Conservation (phyloP, 1,284 basidiomycete species). For the Sporisorium scitamineum region DNA sequence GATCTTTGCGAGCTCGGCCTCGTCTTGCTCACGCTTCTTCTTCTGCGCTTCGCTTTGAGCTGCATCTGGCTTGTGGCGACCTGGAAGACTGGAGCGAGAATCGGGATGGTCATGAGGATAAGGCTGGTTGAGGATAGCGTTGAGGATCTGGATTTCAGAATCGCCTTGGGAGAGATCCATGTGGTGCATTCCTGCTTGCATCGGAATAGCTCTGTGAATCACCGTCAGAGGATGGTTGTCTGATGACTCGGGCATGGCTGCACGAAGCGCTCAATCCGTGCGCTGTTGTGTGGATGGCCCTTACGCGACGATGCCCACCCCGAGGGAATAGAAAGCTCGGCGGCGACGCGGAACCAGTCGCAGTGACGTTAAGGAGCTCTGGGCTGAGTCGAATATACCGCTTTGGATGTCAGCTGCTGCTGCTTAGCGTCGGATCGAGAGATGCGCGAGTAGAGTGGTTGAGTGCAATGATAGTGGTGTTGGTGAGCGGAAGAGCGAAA, state of each 20-base stretch:
- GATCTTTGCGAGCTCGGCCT: constrained; percentile 61
- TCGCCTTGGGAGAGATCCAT: constrained; percentile 6
- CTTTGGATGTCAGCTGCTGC: not conserved
- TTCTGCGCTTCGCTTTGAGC: constrained; percentile 29
- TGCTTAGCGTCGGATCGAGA: not conserved
- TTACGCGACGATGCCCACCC: not conserved
- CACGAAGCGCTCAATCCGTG: not conserved
- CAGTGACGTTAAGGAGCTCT: not conserved
- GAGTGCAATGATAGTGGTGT: not conserved
- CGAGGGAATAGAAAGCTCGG: not conserved
- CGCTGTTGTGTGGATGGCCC: not conserved
- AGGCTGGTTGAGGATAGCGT: constrained; percentile 11
- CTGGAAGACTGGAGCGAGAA: constrained; percentile 1
- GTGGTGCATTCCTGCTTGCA: constrained; percentile 1
- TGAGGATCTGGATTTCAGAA: constrained; percentile 1
- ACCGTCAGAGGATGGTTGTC: constrained; percentile 13
- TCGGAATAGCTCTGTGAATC: constrained; percentile 14
- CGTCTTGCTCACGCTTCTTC: constrained; percentile 73
- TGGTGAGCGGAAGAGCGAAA: not conserved
- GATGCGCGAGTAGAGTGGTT: not conserved
- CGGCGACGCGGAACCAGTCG: not conserved
- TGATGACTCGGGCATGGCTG: constrained; percentile 25
- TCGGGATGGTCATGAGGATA: not conserved
- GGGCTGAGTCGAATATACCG: not conserved
- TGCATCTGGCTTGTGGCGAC: constrained; percentile 20